A percentile compares a stretch with the other conserved stretches of the same genome.
Conservation (phyloP, 306 rosid genomes). For the Sophora flavescens region DNA sequence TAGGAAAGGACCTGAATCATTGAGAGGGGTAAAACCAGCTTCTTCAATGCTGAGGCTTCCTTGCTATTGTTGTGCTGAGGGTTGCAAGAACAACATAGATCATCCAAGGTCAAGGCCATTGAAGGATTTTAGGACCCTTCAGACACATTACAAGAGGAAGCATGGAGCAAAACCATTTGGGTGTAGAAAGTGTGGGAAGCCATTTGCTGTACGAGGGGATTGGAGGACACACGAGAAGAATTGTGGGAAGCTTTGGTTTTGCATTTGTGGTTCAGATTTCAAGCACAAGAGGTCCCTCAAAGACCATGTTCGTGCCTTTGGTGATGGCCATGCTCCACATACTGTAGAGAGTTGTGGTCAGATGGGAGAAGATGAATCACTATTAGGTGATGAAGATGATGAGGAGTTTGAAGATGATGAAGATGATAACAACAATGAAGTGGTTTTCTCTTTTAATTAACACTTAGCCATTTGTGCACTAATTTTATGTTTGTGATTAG, state of each 20-base stretch:
- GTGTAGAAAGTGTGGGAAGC: conserved; percentile 86
- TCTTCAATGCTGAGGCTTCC: conserved; percentile 86
- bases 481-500: not conserved
- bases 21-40: conserved; percentile 79
- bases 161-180: conserved; percentile 91
- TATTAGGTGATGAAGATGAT: conserved; percentile 43
- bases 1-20: conserved; percentile 88
- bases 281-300: conserved; percentile 94
- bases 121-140: conserved; percentile 91
- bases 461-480: not conserved
- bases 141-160: conserved; percentile 92
- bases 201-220: conserved; percentile 89
- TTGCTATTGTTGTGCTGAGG: conserved; percentile 95
- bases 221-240: conserved; percentile 99
- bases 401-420: conserved; percentile 47
- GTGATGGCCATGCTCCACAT: conserved; percentile 82
- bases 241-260: conserved; percentile 95
- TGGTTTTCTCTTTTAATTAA: conserved; percentile 43
- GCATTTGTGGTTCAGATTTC: conserved; percentile 94
- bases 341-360: conserved; percentile 61
- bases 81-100: conserved; percentile 83
- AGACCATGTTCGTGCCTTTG: conserved; percentile 89
- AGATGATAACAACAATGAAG: conserved; percentile 31
- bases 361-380: conserved; percentile 45
- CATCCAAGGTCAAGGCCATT: conserved; percentile 90